Percentiles rank a stretch among this genome's conserved stretches.
These are phyloP conservation scores for Plasmopara viticola DNA, from an alignment of 352 stramenopile genomes.

Conservation along the genomic window DNA sequence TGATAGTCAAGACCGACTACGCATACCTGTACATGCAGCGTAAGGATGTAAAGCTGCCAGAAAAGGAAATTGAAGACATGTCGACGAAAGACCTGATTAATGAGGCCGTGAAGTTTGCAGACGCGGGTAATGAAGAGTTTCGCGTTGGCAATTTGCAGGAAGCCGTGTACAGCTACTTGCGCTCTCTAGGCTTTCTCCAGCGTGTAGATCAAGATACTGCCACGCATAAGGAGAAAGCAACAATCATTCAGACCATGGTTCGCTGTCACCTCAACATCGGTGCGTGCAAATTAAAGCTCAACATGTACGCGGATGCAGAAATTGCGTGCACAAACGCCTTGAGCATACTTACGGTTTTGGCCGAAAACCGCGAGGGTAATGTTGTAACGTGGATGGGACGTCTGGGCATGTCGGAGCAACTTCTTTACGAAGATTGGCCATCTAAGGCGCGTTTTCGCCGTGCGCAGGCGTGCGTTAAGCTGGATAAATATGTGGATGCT, in stretches of 20 bases:
- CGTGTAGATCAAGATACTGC: conserved; percentile 68
- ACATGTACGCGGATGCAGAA: conserved; percentile 58
- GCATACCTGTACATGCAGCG: conserved; percentile 75
- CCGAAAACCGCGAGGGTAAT: conserved; percentile 71
- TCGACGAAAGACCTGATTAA: conserved; percentile 69
- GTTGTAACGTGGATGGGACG: conserved; percentile 83
- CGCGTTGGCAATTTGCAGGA: conserved; percentile 49
- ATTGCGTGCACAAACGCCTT: conserved; percentile 80
- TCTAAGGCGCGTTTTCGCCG: conserved; percentile 82
- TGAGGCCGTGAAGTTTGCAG: conserved; percentile 57
- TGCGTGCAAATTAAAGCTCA: conserved; percentile 77
- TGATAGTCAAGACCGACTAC: conserved; percentile 62
- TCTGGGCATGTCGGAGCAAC: conserved; percentile 64
- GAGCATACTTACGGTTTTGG: conserved; percentile 68
- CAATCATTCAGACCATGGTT: conserved; percentile 85
- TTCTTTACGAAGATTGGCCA: conserved; percentile 83
- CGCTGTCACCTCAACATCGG: conserved; percentile 83
- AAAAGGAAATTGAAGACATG: conserved; percentile 66
- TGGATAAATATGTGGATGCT: conserved; percentile 65
- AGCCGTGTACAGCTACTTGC: conserved; percentile 71
- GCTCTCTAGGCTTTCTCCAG: conserved; percentile 60
- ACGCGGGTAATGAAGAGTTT: conserved; percentile 70
- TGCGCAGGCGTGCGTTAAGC: conserved; percentile 66
- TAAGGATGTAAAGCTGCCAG: conserved; percentile 62
- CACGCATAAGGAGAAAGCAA: conserved; percentile 83